Conservation (phyloP, 2,329 filamentous ascomycete species). For the Paraphaeosphaeria sporulosa region DNA sequence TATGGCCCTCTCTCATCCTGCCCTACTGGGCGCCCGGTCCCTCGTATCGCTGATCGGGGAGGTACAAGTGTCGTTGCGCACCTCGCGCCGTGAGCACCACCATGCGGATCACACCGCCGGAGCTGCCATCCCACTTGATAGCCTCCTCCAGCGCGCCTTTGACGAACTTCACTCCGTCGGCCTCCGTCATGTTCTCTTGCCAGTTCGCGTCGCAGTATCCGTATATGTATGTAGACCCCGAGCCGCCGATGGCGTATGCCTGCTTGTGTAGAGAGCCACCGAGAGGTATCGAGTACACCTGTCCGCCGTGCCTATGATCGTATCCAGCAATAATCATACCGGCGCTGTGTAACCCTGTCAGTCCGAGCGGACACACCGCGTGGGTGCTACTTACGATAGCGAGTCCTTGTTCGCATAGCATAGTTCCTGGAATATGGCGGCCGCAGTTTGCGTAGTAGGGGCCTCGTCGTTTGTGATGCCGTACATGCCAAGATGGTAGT, state of each 20-base stretch:
- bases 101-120: slow-evolving; percentile 97
- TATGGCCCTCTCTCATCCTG: not conserved
- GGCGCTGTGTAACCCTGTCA: slow-evolving; percentile 65
- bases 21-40: slow-evolving; percentile 67
- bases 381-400: slow-evolving; percentile 70
- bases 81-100: slow-evolving; percentile 92
- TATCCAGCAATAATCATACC: slow-evolving; percentile 99
- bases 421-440: slow-evolving; percentile 95
- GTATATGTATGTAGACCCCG: slow-evolving; percentile 98
- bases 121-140: slow-evolving; percentile 99
- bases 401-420: slow-evolving; percentile 98
- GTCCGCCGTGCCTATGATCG: slow-evolving; percentile 92
- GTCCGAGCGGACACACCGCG: slow-evolving; percentile 2
- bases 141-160: slow-evolving; percentile 90
- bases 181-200: slow-evolving; percentile 92
- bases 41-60: slow-evolving; percentile 86
- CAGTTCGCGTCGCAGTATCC: slow-evolving; percentile 98
- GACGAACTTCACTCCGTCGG: slow-evolving; percentile 89
- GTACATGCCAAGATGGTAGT: slow-evolving; percentile 94
- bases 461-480: slow-evolving; percentile 87
- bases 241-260: slow-evolving; percentile 92
- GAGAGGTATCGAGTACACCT: slow-evolving; percentile 96
- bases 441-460: slow-evolving; percentile 93
- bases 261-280: slow-evolving; percentile 98
- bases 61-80: slow-evolving; percentile 90